Evolutionary conservation across 305 asterid species (phyloP).

Genomic region (Fraxinus platypoda): DNA sequence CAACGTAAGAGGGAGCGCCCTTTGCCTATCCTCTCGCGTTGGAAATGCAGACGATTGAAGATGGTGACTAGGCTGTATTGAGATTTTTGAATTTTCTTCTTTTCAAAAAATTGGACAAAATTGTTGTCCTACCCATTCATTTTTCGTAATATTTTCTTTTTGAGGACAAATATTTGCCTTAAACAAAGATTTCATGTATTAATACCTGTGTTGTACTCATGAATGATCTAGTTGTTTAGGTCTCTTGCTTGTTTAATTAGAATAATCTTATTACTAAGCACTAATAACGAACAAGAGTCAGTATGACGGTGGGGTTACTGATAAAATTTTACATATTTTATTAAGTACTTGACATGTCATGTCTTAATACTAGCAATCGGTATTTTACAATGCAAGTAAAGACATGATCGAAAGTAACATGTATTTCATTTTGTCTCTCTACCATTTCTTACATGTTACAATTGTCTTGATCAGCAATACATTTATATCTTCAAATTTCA

Average conservation of each 20-base stretch:
- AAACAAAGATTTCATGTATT: background rate
- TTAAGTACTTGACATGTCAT: background rate
- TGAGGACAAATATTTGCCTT: background rate
- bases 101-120: conserved; percentile 4
- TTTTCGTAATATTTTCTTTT: conserved; percentile 4
- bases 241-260: background rate
- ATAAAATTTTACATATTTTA: background rate
- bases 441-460: background rate
- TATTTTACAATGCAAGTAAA: background rate
- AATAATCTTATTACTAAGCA: too few species aligned
- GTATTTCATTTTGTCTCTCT: background rate
- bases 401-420: background rate
- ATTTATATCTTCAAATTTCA: background rate
- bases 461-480: background rate
- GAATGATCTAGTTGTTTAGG: background rate
- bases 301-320: background rate
- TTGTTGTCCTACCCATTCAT: conserved; percentile 12
- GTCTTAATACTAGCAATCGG: background rate
- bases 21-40: conserved; percentile 42
- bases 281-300: background rate
- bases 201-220: background rate
- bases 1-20: conserved; percentile 20
- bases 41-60: conserved; percentile 36
- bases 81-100: conserved; percentile 20
- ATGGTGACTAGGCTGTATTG: conserved; percentile 29